phyloP scores from a whole-genome alignment of 495 filamentous ascomycete species.

The Filosporella fistucella region DNA sequence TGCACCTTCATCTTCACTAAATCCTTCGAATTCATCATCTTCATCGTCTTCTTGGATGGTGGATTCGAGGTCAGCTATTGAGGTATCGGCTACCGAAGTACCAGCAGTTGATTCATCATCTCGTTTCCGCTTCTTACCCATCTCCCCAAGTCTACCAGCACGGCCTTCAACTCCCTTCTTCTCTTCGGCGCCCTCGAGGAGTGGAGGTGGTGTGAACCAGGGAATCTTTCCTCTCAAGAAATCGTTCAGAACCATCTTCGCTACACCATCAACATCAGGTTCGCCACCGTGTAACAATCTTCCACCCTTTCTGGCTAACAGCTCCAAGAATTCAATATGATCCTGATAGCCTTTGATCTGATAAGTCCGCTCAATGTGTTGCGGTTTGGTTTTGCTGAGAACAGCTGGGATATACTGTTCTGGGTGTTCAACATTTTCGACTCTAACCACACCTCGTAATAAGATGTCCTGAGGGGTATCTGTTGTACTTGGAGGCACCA shows the following conservation, averaged over 20 bases:
- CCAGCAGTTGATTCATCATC: constrained; percentile 37
- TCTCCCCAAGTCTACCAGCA: constrained; percentile 52
- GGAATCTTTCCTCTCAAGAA: constrained; percentile 93
- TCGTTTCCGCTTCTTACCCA: constrained; percentile 53
- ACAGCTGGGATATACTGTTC: constrained; percentile 91
- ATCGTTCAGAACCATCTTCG: constrained; percentile 93
- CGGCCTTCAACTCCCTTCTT: constrained; percentile 53
- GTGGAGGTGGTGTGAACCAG: constrained; percentile 86
- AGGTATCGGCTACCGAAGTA: constrained; percentile 19
- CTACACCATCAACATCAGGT: constrained; percentile 86
- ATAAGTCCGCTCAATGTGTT: constrained; percentile 91
- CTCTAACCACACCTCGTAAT: constrained; percentile 85
- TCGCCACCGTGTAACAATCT: constrained; percentile 84
- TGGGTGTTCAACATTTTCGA: constrained; percentile 92
- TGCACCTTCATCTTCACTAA: constrained; percentile 42
- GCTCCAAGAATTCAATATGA: constrained; percentile 77
- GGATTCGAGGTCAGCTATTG: constrained; percentile 1
- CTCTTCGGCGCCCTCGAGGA: constrained; percentile 45
- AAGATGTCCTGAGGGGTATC: constrained; percentile 86
- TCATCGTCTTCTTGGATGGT: constrained; percentile 6
- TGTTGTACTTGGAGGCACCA: constrained; percentile 79
- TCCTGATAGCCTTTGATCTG: constrained; percentile 71
- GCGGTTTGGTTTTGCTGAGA: constrained; percentile 70
- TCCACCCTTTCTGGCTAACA: constrained; percentile 83
- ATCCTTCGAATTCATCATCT: constrained; percentile 47